Evolutionary conservation across 2,329 filamentous ascomycete species (phyloP).

Genomic region (Bisporella sp.): DNA sequence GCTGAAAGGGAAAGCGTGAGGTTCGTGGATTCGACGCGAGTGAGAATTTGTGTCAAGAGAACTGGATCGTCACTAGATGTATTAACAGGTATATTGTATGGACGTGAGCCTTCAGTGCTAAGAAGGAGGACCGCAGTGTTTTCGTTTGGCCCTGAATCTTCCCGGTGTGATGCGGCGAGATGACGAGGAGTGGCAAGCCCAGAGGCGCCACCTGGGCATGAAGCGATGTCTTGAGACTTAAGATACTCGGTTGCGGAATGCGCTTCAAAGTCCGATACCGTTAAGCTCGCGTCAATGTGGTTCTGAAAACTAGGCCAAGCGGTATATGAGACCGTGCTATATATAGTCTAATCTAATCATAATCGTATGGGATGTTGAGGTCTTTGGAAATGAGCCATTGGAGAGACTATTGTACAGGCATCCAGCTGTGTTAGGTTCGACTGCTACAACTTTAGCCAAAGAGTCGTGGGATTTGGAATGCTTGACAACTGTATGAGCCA

Average conservation of each 20-base stretch:
- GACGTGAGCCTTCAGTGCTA: neutral
- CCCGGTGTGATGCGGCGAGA: constrained; percentile 25
- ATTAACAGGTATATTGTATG: neutral
- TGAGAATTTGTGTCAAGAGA: neutral
- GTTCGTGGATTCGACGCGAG: neutral
- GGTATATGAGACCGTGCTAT: constrained; percentile 39
- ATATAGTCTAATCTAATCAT: constrained; percentile 46
- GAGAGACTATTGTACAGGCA: constrained; percentile 49
- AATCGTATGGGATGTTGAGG: constrained; percentile 36
- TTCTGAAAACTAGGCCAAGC: constrained; percentile 37
- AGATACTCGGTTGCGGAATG: constrained; percentile 36
- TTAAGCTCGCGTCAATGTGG: constrained; percentile 36
- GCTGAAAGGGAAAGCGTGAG: neutral
- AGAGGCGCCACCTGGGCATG: constrained; percentile 45
- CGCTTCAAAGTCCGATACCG: constrained; percentile 36
- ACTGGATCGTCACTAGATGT: neutral
- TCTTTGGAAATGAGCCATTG: constrained; percentile 26
- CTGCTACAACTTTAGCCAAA: constrained; percentile 49
- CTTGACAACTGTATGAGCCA: constrained; percentile 64
- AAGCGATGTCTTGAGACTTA: constrained; percentile 28
- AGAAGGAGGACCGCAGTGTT: neutral
- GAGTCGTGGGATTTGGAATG: constrained; percentile 47
- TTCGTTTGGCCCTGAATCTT: neutral
- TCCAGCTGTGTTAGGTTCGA: constrained; percentile 62
- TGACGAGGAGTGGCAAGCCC: constrained; percentile 49